Evolutionary conservation across 2,329 filamentous ascomycete genomes (phyloP), one percentile per base, ranked within the genome.

Genomic region (Phialophora verrucosa): DNA sequence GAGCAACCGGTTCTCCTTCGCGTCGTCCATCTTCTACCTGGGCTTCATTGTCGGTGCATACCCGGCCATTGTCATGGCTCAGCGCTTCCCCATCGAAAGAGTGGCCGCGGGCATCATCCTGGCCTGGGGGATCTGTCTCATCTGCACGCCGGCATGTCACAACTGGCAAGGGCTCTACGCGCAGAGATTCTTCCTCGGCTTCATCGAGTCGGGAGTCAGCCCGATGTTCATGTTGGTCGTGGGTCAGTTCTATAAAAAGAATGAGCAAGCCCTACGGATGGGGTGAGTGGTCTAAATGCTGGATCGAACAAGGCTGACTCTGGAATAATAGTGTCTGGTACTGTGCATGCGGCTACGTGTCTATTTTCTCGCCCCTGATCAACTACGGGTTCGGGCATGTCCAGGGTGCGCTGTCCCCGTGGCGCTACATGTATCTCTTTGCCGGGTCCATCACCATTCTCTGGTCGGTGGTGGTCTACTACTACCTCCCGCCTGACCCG

Each of bases 391-490:
- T 90, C 72, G 87, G 85, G 0, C 87, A 90, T 74, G 3, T 35
- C 32, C 10, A 35, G 32, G 32, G 32, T 1, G 32, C 32, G 11
- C 77, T 90, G 47, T 83, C 80, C 35, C 78, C 83, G 2, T 92
- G 89, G 88, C 88, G 90, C 77, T 90, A 89, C 70, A 89, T 91
- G 67, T 91, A 90, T 74, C 79, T 91, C 17, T 78, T 91, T 10
- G 87, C 87, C 1, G 88, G 88, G 0, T 80, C 79, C 0, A 72
- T 91, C 58, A 91, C 88, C 0, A 84, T 90, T 44, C 53, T 89
- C 14, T 68, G 65, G 65, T 59, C 67, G 0, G 90, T 89, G 70
- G 88, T 88, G 0, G 65, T 88, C 0, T 82, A 83, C 73, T 91
- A 88, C 76, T 90, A 90, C 72, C 79, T 81, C 4, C 79, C 90